Evolutionary conservation across 1,139 yeast genomes (phyloP).

Genomic region (Yamadazyma aaseri): DNA sequence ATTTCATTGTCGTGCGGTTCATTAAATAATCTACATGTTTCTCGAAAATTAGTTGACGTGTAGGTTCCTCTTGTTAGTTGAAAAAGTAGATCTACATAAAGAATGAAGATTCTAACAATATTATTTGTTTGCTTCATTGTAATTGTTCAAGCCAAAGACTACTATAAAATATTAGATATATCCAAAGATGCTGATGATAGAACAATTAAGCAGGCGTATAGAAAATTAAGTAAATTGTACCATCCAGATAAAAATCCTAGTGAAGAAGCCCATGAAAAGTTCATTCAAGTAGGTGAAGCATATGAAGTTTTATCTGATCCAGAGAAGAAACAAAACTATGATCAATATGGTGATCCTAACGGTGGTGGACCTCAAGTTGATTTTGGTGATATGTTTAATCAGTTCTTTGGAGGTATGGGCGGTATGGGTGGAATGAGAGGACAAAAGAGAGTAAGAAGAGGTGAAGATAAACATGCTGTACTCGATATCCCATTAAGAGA

Average conservation of each 20-base stretch:
- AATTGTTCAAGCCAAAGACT: constrained; percentile 21
- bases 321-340: constrained; percentile 71
- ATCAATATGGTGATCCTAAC: constrained; percentile 82
- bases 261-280: constrained; percentile 79
- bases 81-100: neutral
- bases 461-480: constrained; percentile 61
- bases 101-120: constrained; percentile 9
- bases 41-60: constrained; percentile 10
- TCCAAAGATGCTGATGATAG: constrained; percentile 67
- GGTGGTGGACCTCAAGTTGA: constrained; percentile 40
- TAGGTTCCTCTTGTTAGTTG: constrained; percentile 1
- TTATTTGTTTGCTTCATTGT: constrained; percentile 9
- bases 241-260: constrained; percentile 94
- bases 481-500: constrained; percentile 60
- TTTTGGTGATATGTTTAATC: constrained; percentile 68
- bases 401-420: constrained; percentile 71
- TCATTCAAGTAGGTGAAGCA: constrained; percentile 90
- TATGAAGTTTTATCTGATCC: constrained; percentile 72
- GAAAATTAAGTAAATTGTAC: constrained; percentile 78
- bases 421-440: constrained; percentile 39
- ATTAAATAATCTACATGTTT: too few relatives aligned
- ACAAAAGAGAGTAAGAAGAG: constrained; percentile 47
- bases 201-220: constrained; percentile 84
- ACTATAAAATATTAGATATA: constrained; percentile 61
- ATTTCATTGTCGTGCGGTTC: neutral